Evolutionary conservation across 2,329 filamentous ascomycete genomes (phyloP).

Genomic region (Trichoderma afroharzianum): DNA sequence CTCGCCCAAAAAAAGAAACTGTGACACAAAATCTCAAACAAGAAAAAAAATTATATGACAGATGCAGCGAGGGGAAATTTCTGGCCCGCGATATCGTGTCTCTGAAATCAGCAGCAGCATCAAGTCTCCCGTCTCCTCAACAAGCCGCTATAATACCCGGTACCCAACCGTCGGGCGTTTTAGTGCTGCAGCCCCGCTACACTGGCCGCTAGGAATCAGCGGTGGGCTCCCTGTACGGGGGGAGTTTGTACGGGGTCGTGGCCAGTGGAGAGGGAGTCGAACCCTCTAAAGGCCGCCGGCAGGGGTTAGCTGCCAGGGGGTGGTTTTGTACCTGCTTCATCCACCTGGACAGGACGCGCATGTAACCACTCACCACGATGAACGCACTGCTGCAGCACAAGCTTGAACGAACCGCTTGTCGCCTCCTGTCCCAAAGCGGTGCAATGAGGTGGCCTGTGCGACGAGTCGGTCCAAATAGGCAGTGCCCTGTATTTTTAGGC

Average conservation of each 20-base stretch:
- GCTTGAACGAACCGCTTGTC: neutral
- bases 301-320: slow-evolving; percentile 3
- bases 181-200: slow-evolving; percentile 11
- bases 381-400: neutral
- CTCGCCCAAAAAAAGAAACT: neutral
- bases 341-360: neutral
- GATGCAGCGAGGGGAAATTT: slow-evolving; percentile 17
- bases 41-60: neutral
- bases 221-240: slow-evolving; percentile 9
- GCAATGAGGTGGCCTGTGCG: neutral
- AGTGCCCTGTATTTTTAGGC: neutral
- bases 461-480: neutral
- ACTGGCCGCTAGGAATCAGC: slow-evolving; percentile 8
- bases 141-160: neutral
- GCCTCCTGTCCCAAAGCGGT: slow-evolving; percentile 3
- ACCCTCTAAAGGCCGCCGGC: neutral
- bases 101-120: neutral
- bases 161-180: neutral
- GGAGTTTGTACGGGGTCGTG: slow-evolving; percentile 6
- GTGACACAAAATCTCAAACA: slow-evolving; percentile 1
- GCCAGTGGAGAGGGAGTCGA: neutral
- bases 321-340: neutral
- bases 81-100: slow-evolving; percentile 3
- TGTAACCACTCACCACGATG: neutral
- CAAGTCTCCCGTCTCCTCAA: neutral